phyloP scores from a whole-genome alignment of 345 rosid species.

The Schrenkiella parvula region DNA sequence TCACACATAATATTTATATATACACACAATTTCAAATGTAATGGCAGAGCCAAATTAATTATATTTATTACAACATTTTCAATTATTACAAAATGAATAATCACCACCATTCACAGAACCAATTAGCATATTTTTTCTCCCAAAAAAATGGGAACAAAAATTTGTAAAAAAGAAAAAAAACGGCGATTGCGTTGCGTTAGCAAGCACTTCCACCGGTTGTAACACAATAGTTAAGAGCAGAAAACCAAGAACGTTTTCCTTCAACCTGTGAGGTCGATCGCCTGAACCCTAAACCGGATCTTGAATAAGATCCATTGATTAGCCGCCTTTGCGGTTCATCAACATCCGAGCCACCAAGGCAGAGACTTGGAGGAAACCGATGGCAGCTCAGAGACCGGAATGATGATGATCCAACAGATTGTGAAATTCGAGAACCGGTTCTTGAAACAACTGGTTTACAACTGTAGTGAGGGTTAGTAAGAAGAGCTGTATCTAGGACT shows the following conservation, averaged over 20 bases:
- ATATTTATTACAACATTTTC: slow-evolving; percentile 4
- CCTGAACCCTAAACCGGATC: slow-evolving; percentile 46
- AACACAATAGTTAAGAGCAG: slow-evolving; percentile 67
- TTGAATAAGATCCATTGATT: slow-evolving; percentile 41
- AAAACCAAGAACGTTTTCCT: slow-evolving; percentile 68
- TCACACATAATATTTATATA: neutral
- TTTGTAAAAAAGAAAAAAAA: neutral
- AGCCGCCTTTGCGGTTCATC: slow-evolving; percentile 42
- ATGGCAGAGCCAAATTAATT: slow-evolving; percentile 8
- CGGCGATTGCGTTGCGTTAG: slow-evolving; percentile 32
- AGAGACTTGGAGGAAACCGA: slow-evolving; percentile 68
- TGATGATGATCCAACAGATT: slow-evolving; percentile 52
- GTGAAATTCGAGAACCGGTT: slow-evolving; percentile 32
- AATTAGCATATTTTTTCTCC: slow-evolving; percentile 15
- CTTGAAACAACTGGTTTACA: slow-evolving; percentile 64
- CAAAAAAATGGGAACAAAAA: neutral
- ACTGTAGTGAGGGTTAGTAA: slow-evolving; percentile 46
- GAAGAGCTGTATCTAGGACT: slow-evolving; percentile 46
- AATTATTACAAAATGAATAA: slow-evolving; percentile 24
- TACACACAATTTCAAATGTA: neutral
- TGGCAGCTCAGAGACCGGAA: slow-evolving; percentile 72
- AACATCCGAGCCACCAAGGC: slow-evolving; percentile 61
- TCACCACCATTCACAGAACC: slow-evolving; percentile 22
- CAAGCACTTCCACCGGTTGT: slow-evolving; percentile 53
- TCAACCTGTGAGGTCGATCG: slow-evolving; percentile 43